Conservation (phyloP, 2,329 filamentous ascomycete genomes). For the Ophiosphaerella herpotricha region DNA sequence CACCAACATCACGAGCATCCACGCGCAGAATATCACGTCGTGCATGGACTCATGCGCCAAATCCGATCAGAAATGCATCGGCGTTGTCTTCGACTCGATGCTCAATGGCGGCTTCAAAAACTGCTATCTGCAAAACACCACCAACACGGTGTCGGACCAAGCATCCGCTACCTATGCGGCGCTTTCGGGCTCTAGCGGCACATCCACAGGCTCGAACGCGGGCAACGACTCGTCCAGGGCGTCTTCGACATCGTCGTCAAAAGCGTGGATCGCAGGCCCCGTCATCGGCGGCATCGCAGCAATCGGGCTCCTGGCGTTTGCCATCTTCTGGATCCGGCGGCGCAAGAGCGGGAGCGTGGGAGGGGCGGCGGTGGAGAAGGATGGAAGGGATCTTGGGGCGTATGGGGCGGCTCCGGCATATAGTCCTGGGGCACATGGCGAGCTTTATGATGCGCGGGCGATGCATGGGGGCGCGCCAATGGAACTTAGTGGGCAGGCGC, state of each 20-base stretch:
- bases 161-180: conserved; percentile 27
- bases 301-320: conserved; percentile 20
- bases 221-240: conserved; percentile 1
- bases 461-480: conserved; percentile 5
- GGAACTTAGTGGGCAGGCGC: conserved; percentile 9
- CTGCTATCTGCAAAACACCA: conserved; percentile 42
- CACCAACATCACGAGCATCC: conserved; percentile 35
- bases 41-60: conserved; percentile 39
- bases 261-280: conserved; percentile 38
- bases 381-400: neutral
- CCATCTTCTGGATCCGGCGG: conserved; percentile 22
- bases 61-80: conserved; percentile 27
- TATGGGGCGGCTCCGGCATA: conserved; percentile 12
- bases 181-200: conserved; percentile 11
- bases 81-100: conserved; percentile 31
- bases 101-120: conserved; percentile 34
- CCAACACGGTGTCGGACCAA: conserved; percentile 21
- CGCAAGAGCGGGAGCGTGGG: conserved; percentile 1
- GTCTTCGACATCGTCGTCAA: conserved; percentile 5
- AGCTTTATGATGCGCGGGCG: conserved; percentile 1
- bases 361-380: conserved; percentile 8
- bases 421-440: neutral
- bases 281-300: conserved; percentile 25
- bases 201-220: conserved; percentile 6
- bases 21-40: conserved; percentile 30